phyloP scores from a whole-genome alignment of 345 rosid genomes.

The Arabidopsis arenosa region DNA sequence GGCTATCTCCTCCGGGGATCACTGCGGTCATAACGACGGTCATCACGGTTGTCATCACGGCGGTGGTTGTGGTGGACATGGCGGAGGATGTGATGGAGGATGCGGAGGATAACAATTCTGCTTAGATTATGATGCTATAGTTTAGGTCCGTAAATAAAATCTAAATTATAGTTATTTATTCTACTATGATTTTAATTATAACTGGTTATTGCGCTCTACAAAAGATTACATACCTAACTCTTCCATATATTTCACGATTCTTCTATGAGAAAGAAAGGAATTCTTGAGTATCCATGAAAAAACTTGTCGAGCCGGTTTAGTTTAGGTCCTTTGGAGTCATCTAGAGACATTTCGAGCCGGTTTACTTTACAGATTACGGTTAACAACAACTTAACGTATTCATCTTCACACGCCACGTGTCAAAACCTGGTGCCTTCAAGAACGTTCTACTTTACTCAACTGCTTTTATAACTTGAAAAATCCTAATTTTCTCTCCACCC shows the following conservation, averaged over 20 bases:
- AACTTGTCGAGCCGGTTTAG: too few species aligned
- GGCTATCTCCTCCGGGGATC: too few species aligned
- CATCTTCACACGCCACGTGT: conserved; percentile 11
- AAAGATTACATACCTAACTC: too few species aligned
- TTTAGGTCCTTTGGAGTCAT: background rate
- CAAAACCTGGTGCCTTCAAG: conserved; percentile 23
- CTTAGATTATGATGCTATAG: background rate
- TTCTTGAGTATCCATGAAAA: too few species aligned
- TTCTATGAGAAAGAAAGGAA: too few species aligned
- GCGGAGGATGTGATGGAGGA: background rate
- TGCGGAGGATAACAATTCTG: background rate
- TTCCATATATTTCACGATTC: too few species aligned
- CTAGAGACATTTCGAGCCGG: conserved; percentile 26
- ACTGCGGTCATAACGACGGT: too few species aligned
- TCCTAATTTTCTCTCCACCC: background rate
- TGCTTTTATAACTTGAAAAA: conserved; percentile 30
- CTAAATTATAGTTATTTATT: too few species aligned
- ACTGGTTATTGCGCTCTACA: too few species aligned
- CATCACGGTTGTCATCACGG: too few species aligned
- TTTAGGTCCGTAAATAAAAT: too few species aligned
- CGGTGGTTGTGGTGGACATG: background rate
- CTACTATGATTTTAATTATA: too few species aligned
- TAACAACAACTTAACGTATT: background rate
- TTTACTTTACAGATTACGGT: conserved; percentile 5
- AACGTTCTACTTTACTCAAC: conserved; percentile 37